Evolutionary conservation across 345 rosid species (phyloP), one percentile per base, ranked within the genome.

Genomic region (Limnanthes douglasii): DNA sequence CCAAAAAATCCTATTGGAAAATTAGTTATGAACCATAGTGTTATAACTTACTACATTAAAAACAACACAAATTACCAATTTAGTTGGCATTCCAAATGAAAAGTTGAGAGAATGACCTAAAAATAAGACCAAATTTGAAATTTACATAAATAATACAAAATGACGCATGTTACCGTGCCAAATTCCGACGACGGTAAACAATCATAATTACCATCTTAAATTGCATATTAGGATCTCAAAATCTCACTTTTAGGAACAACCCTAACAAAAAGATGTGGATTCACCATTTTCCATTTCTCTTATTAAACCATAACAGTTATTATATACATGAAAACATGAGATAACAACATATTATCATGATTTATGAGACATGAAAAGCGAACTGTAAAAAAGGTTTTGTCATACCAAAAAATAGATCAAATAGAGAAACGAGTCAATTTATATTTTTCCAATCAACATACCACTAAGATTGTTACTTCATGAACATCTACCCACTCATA

Each of bases 401-500:
- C 75, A 64, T 64, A 69, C 71, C 75, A 47, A 61, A 38, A 12
- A 25, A 25, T 41, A 39, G 36, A 54, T 37, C 54, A 46, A 28
- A 51, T 50, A 50, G 51, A 39, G 50, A 37, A 50, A 54, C 15
- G 32, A 39, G 51, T 34, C 37, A 51, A 51, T 12, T 38, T 27
- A 37, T 25, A 42, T 42, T 43, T 39, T 47, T 20, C 47, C 52
- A 53, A 43, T 48, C 56, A 39, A 47, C 65, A 51, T 43, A 42
- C 49, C 14, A 51, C 51, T 24, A 48, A 17, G 46, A 32, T 34
- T 60, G 48, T 43, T 64, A 60, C 44, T 64, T 53, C 80, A 64
- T 66, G 66, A 49, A 45, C 78, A 70, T 43, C 67, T 56, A 61
- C 59, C 73, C 57, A 73, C 53, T 50, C 39, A 37, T 53, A 68